phyloP scores from a whole-genome alignment of 2,329 filamentous ascomycete genomes.

The Neospermospora avenae region DNA sequence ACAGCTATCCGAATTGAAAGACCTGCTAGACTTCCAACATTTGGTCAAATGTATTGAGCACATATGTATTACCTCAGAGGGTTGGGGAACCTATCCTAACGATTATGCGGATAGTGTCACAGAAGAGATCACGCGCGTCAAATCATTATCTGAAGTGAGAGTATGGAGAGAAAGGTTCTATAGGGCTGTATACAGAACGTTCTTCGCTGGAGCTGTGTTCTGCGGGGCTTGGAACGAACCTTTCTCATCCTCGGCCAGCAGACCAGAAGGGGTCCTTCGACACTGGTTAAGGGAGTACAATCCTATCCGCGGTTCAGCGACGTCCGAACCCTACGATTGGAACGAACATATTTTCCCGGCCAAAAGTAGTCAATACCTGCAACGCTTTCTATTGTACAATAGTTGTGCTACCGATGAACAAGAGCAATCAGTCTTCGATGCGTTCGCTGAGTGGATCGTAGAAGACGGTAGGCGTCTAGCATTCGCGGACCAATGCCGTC shows the following conservation, averaged over 20 bases:
- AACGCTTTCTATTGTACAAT: neutral
- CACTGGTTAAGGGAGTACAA: neutral
- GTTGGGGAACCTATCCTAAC: neutral
- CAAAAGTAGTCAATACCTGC: neutral
- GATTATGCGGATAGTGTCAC: neutral
- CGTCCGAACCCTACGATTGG: neutral
- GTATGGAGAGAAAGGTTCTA: conserved; percentile 4
- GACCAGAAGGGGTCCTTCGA: neutral
- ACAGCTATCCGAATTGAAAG: neutral
- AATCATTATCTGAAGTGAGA: neutral
- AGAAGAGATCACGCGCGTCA: neutral
- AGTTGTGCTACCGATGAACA: neutral
- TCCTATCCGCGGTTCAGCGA: neutral
- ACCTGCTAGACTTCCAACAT: neutral
- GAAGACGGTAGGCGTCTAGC: neutral
- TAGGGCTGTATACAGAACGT: neutral
- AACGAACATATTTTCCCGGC: neutral
- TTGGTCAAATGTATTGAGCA: conserved; percentile 1
- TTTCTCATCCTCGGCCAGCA: neutral
- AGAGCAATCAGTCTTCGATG: neutral
- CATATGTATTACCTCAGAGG: neutral
- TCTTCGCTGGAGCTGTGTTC: neutral
- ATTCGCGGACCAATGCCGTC: neutral
- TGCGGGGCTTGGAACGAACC: neutral
- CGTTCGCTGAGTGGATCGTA: neutral